Percentiles rank a stretch among this genome's conserved stretches.
Conservation (phyloP, 768 basidiomycete species). For the Scleroderma bovista region DNA sequence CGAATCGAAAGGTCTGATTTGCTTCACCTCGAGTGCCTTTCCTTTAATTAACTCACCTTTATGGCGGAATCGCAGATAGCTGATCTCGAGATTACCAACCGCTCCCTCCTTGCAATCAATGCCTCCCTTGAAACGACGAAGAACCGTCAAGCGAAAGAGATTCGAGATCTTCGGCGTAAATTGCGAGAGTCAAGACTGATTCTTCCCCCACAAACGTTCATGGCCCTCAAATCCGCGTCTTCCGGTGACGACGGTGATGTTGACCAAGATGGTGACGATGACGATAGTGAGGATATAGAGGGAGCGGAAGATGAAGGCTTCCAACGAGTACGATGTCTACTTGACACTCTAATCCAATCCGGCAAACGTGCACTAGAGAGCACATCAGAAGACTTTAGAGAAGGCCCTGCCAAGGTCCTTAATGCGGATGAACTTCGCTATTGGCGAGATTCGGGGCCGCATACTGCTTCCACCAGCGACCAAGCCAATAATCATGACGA, state of each 20-base stretch:
- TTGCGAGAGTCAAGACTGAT: constrained; percentile 77
- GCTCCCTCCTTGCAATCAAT: constrained; percentile 82
- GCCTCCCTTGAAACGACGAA: constrained; percentile 75
- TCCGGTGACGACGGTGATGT: constrained; percentile 40
- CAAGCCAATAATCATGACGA: constrained; percentile 16
- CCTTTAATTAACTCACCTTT: not conserved
- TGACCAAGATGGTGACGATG: constrained; percentile 32
- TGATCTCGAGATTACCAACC: constrained; percentile 87
- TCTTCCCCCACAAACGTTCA: constrained; percentile 61
- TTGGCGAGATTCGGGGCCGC: constrained; percentile 42
- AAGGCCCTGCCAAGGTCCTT: constrained; percentile 59
- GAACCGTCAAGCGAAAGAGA: constrained; percentile 77
- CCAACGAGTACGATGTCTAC: constrained; percentile 52
- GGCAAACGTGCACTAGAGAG: constrained; percentile 60
- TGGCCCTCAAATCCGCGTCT: constrained; percentile 46
- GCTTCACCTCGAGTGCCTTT: not conserved
- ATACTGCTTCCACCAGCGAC: constrained; percentile 6
- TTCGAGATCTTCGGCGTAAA: constrained; percentile 76
- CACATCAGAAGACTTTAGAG: constrained; percentile 47
- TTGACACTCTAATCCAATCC: constrained; percentile 56
- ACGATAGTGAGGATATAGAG: constrained; percentile 38
- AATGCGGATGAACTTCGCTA: constrained; percentile 65
- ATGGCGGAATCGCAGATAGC: constrained; percentile 57
- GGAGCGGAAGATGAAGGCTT: constrained; percentile 52
- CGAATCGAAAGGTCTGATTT: constrained; percentile 70